phyloP scores from a whole-genome alignment of 345 rosid genomes.

The Iberis pinnata region DNA sequence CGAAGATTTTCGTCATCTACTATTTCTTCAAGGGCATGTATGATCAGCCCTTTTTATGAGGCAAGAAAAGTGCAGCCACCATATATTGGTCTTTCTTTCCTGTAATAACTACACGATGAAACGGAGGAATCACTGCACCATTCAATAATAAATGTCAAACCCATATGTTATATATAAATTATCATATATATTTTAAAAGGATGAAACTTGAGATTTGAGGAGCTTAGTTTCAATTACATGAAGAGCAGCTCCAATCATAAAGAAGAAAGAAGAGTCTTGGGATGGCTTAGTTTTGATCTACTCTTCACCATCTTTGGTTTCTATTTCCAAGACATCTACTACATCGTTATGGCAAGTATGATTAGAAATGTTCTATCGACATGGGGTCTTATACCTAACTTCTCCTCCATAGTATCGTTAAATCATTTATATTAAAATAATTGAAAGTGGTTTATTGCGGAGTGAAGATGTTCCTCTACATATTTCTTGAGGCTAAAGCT shows the following conservation, averaged over 20 bases:
- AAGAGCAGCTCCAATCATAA: conserved; percentile 46
- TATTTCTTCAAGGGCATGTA: conserved; percentile 17
- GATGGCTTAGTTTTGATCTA: conserved; percentile 39
- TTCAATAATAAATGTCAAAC: conserved; percentile 25
- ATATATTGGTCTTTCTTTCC: conserved; percentile 26
- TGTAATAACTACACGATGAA: conserved; percentile 26
- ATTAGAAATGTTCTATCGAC: conserved; percentile 44
- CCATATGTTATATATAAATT: neutral
- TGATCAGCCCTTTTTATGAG: conserved; percentile 13
- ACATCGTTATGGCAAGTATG: conserved; percentile 44
- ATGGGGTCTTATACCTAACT: conserved; percentile 31
- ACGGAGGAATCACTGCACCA: conserved; percentile 24
- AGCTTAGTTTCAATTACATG: conserved; percentile 24
- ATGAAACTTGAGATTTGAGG: conserved; percentile 6
- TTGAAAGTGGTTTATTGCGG: conserved; percentile 34
- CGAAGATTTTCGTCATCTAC: conserved; percentile 26
- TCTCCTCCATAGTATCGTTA: conserved; percentile 6
- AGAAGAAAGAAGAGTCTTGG: conserved; percentile 37
- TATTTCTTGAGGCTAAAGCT: conserved; percentile 40
- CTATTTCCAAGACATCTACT: conserved; percentile 42
- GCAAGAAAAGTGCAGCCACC: conserved; percentile 21
- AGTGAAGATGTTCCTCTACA: conserved; percentile 29
- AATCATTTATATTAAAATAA: conserved; percentile 33
- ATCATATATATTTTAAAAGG: neutral
- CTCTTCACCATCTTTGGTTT: conserved; percentile 33